Evolutionary conservation across 2,329 filamentous ascomycete genomes (phyloP).

Genomic region (Penicillium concentricum): DNA sequence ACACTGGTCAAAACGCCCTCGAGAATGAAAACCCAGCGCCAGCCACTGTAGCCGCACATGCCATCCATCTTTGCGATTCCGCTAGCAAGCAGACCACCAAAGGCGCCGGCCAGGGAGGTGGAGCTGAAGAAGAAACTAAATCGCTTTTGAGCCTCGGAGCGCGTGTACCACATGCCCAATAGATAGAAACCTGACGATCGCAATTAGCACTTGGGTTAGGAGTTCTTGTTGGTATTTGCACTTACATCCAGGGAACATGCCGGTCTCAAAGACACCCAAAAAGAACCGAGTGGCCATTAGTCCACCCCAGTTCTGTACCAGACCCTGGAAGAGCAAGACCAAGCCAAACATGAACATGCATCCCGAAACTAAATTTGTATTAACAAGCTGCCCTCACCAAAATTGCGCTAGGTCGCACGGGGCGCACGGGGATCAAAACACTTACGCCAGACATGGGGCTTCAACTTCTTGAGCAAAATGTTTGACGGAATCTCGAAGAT

Average conservation of each 20-base stretch:
- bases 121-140: constrained; percentile 92
- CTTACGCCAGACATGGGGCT: constrained; percentile 65
- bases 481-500: constrained; percentile 66
- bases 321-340: constrained; percentile 70
- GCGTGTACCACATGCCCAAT: constrained; percentile 80
- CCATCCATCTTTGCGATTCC: constrained; percentile 60
- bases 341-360: constrained; percentile 87
- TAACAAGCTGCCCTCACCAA: neutral
- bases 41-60: constrained; percentile 55
- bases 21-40: constrained; percentile 57
- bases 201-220: neutral
- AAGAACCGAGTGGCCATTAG: constrained; percentile 82
- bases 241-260: constrained; percentile 67
- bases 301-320: constrained; percentile 74
- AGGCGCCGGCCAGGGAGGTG: constrained; percentile 61
- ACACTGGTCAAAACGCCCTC: constrained; percentile 65
- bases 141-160: constrained; percentile 82
- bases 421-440: constrained; percentile 4
- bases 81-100: constrained; percentile 61
- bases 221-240: constrained; percentile 24
- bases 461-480: constrained; percentile 66
- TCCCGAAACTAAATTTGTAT: constrained; percentile 52
- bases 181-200: constrained; percentile 53
- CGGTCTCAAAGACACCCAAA: constrained; percentile 72
- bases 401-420: neutral